These are phyloP conservation scores for Pythium sukuiense DNA, from an alignment of 352 stramenopile species.

Conservation along the genomic window DNA sequence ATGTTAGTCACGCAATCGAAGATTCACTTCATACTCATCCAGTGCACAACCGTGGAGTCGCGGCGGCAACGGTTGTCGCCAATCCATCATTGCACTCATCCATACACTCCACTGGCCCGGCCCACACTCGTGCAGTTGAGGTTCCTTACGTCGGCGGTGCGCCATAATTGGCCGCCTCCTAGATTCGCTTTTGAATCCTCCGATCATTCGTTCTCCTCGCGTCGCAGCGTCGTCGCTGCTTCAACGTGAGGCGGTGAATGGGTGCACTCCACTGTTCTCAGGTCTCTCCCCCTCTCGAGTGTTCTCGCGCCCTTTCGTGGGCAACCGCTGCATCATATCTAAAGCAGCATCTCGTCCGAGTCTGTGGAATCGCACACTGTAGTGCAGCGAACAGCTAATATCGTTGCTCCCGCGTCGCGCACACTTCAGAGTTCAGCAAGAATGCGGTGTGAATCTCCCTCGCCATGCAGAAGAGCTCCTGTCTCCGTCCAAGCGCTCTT, in stretches of 20 bases:
- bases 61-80: background rate
- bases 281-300: background rate
- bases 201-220: conserved; percentile 8
- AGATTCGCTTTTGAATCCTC: conserved; percentile 31
- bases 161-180: conserved; percentile 1
- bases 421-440: conserved; percentile 1
- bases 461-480: too few relatives aligned
- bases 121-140: background rate
- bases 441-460: background rate
- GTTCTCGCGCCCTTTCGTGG: conserved; percentile 11
- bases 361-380: background rate
- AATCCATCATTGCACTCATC: background rate
- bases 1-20: background rate
- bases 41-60: background rate
- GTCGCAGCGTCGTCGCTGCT: conserved; percentile 20
- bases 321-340: background rate
- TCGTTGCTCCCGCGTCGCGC: background rate
- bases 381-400: too few relatives aligned
- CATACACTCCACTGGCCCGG: background rate
- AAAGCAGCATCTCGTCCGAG: background rate
- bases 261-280: background rate
- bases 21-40: background rate
- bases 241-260: conserved; percentile 8
- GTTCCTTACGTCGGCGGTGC: background rate
- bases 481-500: background rate